Percentiles rank a stretch among this genome's conserved stretches.
These are phyloP conservation scores for Moesziomyces sp. DNA, from an alignment of 1,284 basidiomycete species.

Conservation along the genomic window DNA sequence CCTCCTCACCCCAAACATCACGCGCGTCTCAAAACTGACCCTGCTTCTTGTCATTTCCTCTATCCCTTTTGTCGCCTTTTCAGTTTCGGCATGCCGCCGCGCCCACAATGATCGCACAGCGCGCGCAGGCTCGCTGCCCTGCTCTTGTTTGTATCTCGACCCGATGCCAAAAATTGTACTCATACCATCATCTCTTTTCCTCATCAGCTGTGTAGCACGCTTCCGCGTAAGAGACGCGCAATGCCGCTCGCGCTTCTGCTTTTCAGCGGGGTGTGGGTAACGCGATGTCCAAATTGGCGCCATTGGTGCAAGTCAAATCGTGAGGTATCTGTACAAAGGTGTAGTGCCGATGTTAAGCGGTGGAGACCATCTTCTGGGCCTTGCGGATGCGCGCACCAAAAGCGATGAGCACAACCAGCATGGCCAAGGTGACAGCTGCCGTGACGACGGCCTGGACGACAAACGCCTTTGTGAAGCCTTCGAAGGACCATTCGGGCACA, in stretches of 20 bases:
- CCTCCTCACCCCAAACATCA: too few relatives aligned
- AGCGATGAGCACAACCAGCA: constrained; percentile 48
- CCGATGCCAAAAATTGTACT: constrained; percentile 19
- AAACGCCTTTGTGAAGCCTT: constrained; percentile 57
- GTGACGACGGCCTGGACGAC: constrained; percentile 63
- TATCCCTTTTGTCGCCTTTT: background rate
- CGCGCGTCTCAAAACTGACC: constrained; percentile 1
- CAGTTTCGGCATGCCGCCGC: constrained; percentile 49
- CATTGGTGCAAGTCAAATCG: background rate
- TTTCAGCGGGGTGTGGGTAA: too few relatives aligned
- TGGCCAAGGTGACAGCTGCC: constrained; percentile 49
- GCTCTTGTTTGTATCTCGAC: too few relatives aligned
- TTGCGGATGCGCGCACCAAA: constrained; percentile 40
- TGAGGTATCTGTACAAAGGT: constrained; percentile 3
- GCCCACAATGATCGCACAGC: constrained; percentile 29
- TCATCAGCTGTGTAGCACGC: too few relatives aligned
- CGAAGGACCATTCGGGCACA: constrained; percentile 62
- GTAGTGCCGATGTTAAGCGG: constrained; percentile 4
- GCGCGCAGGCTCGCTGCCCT: background rate
- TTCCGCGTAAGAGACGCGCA: too few relatives aligned
- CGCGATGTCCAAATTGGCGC: too few relatives aligned
- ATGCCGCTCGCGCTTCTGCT: too few relatives aligned
- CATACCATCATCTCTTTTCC: constrained; percentile 3
- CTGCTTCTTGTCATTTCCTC: background rate
- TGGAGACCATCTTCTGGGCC: constrained; percentile 46